These are phyloP conservation scores for Eragrostis tef DNA, from an alignment of 202 grass and related monocot genomes.

Conservation along the genomic window DNA sequence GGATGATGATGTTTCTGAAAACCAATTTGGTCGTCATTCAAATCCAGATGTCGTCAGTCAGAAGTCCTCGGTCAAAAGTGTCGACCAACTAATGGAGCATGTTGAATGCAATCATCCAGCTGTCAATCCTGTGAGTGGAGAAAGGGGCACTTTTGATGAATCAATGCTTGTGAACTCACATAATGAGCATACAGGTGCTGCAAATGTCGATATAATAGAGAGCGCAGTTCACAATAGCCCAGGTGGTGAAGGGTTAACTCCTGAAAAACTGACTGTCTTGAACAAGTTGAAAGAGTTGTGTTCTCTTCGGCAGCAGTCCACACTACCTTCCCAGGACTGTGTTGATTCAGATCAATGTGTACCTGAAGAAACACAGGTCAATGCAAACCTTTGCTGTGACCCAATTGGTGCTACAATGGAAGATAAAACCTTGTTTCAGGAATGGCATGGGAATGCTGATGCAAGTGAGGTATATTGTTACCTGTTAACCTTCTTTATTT, in stretches of 20 bases:
- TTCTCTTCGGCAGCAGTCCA: slow-evolving; percentile 51
- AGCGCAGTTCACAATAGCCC: slow-evolving; percentile 22
- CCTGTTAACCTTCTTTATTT: slow-evolving; percentile 33
- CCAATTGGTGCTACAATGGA: slow-evolving; percentile 37
- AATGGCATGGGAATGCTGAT: slow-evolving; percentile 49
- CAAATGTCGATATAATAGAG: slow-evolving; percentile 26
- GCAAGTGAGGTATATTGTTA: slow-evolving; percentile 52
- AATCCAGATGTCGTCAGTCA: slow-evolving; percentile 50
- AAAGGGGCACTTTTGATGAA: slow-evolving; percentile 25
- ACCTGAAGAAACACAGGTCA: slow-evolving; percentile 44
- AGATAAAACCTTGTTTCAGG: slow-evolving; percentile 39
- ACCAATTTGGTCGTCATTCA: slow-evolving; percentile 45
- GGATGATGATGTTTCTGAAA: slow-evolving; percentile 48
- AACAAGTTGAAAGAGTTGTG: slow-evolving; percentile 62
- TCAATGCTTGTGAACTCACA: slow-evolving; percentile 37
- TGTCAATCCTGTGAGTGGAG: slow-evolving; percentile 39
- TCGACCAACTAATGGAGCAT: slow-evolving; percentile 35
- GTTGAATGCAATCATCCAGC: slow-evolving; percentile 30
- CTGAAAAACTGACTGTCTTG: slow-evolving; percentile 53
- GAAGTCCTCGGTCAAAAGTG: slow-evolving; percentile 47
- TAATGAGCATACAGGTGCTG: slow-evolving; percentile 19
- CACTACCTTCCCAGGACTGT: slow-evolving; percentile 36
- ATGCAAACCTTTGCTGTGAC: slow-evolving; percentile 20
- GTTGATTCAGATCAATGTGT: slow-evolving; percentile 46
- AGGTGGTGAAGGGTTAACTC: slow-evolving; percentile 38